A percentile compares a stretch with the other conserved stretches of the same genome.
phyloP scores from a whole-genome alignment of 495 filamentous ascomycete genomes.

The Tricharina praecox region DNA sequence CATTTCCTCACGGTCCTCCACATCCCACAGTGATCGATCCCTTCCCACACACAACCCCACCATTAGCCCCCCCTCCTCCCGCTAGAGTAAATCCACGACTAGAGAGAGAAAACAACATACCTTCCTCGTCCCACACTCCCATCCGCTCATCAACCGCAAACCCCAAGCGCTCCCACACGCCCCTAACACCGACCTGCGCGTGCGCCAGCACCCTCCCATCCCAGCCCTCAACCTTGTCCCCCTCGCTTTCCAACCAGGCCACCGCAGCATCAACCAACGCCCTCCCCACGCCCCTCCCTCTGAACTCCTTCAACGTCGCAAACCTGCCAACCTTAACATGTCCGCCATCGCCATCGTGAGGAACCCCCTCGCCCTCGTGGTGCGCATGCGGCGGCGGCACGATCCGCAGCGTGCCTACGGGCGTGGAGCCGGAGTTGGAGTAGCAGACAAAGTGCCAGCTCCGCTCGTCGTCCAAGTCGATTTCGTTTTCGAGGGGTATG shows the following conservation, averaged over 20 bases:
- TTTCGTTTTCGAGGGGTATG: constrained; percentile 46
- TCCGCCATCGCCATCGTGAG: not conserved
- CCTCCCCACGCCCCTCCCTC: constrained; percentile 44
- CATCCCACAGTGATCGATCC: constrained; percentile 1
- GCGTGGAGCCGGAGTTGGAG: constrained; percentile 34
- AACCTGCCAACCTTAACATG: constrained; percentile 66
- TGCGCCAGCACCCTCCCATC: constrained; percentile 24
- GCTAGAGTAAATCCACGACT: not conserved
- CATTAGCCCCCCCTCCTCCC: too few relatives aligned
- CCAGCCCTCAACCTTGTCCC: constrained; percentile 12
- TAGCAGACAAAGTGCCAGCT: constrained; percentile 74
- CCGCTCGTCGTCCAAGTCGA: constrained; percentile 61
- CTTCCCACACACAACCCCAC: not conserved
- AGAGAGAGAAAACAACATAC: constrained; percentile 32
- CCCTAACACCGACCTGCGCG: constrained; percentile 16
- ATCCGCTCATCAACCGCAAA: constrained; percentile 53
- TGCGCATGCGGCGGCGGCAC: constrained; percentile 37
- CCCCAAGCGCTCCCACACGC: constrained; percentile 31
- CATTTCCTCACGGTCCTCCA: constrained; percentile 5
- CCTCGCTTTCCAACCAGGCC: constrained; percentile 37
- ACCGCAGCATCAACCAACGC: constrained; percentile 46
- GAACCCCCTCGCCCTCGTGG: not conserved
- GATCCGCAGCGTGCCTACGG: constrained; percentile 59
- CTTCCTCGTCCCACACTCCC: constrained; percentile 69
- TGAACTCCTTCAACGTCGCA: constrained; percentile 45